These are phyloP conservation scores for Penicillium sp. DNA, from an alignment of 2,329 filamentous ascomycete genomes.

Conservation along the genomic window DNA sequence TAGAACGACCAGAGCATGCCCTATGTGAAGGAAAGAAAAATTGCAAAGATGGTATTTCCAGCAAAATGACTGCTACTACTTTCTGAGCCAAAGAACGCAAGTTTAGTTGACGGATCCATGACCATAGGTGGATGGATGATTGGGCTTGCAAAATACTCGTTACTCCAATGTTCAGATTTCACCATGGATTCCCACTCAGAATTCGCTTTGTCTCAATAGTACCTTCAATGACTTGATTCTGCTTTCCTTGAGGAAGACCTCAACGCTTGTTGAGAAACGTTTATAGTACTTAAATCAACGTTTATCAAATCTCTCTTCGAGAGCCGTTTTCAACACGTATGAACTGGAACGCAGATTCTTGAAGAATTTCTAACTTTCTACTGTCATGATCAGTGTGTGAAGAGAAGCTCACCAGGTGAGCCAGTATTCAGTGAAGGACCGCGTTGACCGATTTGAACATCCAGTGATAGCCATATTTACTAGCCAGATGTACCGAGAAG, in stretches of 20 bases:
- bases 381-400: neutral
- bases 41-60: neutral
- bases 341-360: neutral
- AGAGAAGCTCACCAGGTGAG: neutral
- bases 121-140: neutral
- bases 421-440: neutral
- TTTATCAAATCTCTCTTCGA: neutral
- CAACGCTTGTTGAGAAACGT: neutral
- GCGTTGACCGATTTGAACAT: neutral
- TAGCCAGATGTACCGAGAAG: neutral
- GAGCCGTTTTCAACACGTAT: neutral
- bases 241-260: neutral
- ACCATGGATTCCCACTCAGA: neutral
- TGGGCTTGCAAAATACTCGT: neutral
- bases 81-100: neutral
- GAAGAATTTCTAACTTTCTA: neutral
- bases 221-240: neutral
- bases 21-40: neutral
- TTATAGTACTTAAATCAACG: neutral
- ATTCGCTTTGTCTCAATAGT: neutral
- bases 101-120: neutral
- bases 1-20: neutral
- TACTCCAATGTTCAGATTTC: neutral
- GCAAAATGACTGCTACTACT: neutral
- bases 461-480: neutral